A percentile compares a stretch with the other conserved stretches of the same genome.
Conservation (phyloP, 1,284 basidiomycete genomes). For the Ustanciosporium gigantosporum region DNA sequence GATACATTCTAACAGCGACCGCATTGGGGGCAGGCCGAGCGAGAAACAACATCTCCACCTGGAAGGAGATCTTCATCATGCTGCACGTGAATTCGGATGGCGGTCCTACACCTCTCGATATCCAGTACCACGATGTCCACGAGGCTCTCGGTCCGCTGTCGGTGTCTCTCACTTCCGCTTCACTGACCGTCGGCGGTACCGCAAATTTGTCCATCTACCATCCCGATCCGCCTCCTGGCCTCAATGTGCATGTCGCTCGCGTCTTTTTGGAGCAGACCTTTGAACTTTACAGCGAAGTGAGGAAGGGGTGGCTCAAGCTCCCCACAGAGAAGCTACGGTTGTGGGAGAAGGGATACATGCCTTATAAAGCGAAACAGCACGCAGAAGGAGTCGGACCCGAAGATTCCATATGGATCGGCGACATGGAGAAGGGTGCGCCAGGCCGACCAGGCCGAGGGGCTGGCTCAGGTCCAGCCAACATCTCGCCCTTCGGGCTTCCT, state of each 20-base stretch:
- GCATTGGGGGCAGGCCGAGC: conserved; percentile 54
- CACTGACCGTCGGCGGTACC: conserved; percentile 57
- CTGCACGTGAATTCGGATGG: conserved; percentile 52
- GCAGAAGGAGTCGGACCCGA: conserved; percentile 23
- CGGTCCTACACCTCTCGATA: conserved; percentile 55
- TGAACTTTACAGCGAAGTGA: conserved; percentile 51
- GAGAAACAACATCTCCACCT: conserved; percentile 41
- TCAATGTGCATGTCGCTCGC: conserved; percentile 54
- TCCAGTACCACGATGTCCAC: conserved; percentile 57
- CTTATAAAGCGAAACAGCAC: conserved; percentile 51
- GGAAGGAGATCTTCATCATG: conserved; percentile 57
- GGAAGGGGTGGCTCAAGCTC: conserved; percentile 49
- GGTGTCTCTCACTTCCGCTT: conserved; percentile 51
- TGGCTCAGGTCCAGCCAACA: conserved; percentile 22
- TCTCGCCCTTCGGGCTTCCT: conserved; percentile 39
- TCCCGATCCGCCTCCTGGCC: conserved; percentile 52
- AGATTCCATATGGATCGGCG: conserved; percentile 47
- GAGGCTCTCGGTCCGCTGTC: conserved; percentile 53
- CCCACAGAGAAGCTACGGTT: conserved; percentile 55
- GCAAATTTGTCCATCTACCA: conserved; percentile 48
- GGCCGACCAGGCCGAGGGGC: conserved; percentile 43
- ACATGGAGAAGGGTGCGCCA: conserved; percentile 26
- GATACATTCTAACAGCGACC: conserved; percentile 54
- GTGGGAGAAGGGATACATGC: conserved; percentile 57
- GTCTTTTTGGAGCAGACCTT: conserved; percentile 58